phyloP scores from a whole-genome alignment of 2,329 filamentous ascomycete species.

The Ophiostoma novo-ulmi region DNA sequence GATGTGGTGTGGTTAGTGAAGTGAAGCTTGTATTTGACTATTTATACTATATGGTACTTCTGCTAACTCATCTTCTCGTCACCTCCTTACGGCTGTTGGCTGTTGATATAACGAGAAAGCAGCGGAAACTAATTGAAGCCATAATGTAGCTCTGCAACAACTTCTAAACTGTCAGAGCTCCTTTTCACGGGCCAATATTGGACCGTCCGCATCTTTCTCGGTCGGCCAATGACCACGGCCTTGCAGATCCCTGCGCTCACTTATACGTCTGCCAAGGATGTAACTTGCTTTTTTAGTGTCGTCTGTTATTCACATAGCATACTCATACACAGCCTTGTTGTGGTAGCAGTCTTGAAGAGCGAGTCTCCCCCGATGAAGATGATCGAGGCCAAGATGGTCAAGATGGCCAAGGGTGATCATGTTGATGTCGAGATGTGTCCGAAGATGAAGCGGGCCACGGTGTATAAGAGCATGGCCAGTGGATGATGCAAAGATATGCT shows the following conservation, averaged over 20 bases:
- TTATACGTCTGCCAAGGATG: not conserved
- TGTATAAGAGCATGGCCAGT: not conserved
- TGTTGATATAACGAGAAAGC: not conserved
- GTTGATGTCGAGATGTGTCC: not conserved
- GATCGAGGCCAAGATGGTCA: not conserved
- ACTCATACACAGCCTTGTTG: not conserved
- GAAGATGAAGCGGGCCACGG: not conserved
- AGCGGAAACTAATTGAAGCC: not conserved
- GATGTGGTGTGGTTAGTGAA: not conserved
- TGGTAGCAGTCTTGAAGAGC: not conserved
- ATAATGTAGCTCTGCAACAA: not conserved
- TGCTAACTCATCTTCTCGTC: not conserved
- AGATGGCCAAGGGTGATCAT: not conserved
- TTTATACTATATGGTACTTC: not conserved
- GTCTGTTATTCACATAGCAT: no score
- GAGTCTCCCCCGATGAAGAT: not conserved
- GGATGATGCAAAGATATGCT: not conserved
- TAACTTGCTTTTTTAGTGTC: not conserved
- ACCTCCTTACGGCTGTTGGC: not conserved
- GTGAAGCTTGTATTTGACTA: not conserved
- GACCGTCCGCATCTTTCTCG: constrained; percentile 19
- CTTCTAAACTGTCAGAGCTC: not conserved
- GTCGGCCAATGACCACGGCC: not conserved
- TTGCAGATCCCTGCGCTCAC: not conserved
- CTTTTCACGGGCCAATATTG: constrained; percentile 14